Evolutionary conservation across 1,139 yeast genomes (phyloP), one percentile per base, ranked within the genome.

Genomic region (Saccharomyces hybrid): DNA sequence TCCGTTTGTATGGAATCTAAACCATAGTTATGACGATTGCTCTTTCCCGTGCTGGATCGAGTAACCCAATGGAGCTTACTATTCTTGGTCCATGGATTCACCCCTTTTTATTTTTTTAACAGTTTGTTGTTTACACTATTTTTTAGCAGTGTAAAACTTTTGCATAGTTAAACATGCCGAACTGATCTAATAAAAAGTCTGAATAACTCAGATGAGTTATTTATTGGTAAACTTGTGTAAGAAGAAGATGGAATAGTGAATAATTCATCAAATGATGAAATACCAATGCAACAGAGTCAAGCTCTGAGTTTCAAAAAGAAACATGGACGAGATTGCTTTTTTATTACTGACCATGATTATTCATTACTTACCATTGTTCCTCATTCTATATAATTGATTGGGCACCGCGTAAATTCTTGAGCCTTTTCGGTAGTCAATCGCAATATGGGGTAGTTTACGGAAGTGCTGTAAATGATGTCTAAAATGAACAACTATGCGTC

Each of bases 61-160:
- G 75, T 76, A 84, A 85, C 95, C 79, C 93, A 85, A 86, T 86
- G 95, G 93, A 85, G 95, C 95, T 86, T 84, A 86, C 85, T 84
- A 61, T 67, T 67, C 85, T 82, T 76, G 81, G 71, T 68, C 75
- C 81, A 82, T 81, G 85, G 75, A 80, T 68, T 68, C 71, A 63
- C 76, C 78, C 74, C 79, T 60, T 68, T 64, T 58, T 63, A 62
- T 59, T 59, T 61, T 62, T 64, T 63, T 26, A 47, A 59, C 71
- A 65, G 68, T 61, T 67, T 68, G 71, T 55, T 60, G 61, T 59
- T 57, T 48, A 49, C 26, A 2, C 31, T 42, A 14, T 41, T 23
- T 23, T 4, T 47, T 25, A 4, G 34, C 20, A 16, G 42, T 51
- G 46, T 59, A 58, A 50, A 53, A 52, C 59, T 57, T 68, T 56